A percentile compares a stretch with the other conserved stretches of the same genome.
These are phyloP conservation scores for Neonothopanus nambi DNA, from an alignment of 1,284 basidiomycete species.

Conservation along the genomic window DNA sequence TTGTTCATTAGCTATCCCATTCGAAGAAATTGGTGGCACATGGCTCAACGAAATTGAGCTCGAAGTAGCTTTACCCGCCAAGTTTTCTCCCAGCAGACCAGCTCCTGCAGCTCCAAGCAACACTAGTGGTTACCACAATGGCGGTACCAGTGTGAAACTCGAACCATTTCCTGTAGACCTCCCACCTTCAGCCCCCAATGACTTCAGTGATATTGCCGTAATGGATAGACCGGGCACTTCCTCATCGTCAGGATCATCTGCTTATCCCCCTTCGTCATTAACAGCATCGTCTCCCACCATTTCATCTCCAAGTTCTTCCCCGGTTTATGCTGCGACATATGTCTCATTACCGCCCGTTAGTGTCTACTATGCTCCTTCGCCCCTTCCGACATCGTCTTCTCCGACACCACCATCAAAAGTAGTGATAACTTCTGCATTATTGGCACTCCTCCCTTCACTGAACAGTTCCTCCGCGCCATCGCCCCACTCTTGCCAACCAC, in stretches of 20 bases:
- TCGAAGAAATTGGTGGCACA: slow-evolving; percentile 56
- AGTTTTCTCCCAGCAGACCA: not conserved
- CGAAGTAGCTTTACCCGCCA: slow-evolving; percentile 25
- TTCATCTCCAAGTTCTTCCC: not conserved
- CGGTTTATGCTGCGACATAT: not conserved
- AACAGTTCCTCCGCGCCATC: not conserved
- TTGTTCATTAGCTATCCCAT: slow-evolving; percentile 53
- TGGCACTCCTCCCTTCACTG: slow-evolving; percentile 14
- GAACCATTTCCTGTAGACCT: slow-evolving; percentile 42
- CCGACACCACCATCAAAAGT: not conserved
- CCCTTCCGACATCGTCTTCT: slow-evolving; percentile 1
- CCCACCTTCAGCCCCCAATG: slow-evolving; percentile 17
- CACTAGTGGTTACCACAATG: not conserved
- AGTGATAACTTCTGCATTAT: slow-evolving; percentile 6
- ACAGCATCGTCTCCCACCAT: slow-evolving; percentile 6
- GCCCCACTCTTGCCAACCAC: slow-evolving; percentile 3
- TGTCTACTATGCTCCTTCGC: slow-evolving; percentile 10
- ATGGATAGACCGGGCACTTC: slow-evolving; percentile 11
- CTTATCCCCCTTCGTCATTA: not conserved
- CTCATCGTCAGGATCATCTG: slow-evolving; percentile 7
- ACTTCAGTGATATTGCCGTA: slow-evolving; percentile 3
- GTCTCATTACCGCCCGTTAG: slow-evolving; percentile 8
- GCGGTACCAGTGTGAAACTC: slow-evolving; percentile 40
- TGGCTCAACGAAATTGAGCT: slow-evolving; percentile 58
- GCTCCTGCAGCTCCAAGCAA: not conserved